Evolutionary conservation across 2,329 filamentous ascomycete genomes (phyloP), one percentile per base, ranked within the genome.

Genomic region (Chaetomium sp.): DNA sequence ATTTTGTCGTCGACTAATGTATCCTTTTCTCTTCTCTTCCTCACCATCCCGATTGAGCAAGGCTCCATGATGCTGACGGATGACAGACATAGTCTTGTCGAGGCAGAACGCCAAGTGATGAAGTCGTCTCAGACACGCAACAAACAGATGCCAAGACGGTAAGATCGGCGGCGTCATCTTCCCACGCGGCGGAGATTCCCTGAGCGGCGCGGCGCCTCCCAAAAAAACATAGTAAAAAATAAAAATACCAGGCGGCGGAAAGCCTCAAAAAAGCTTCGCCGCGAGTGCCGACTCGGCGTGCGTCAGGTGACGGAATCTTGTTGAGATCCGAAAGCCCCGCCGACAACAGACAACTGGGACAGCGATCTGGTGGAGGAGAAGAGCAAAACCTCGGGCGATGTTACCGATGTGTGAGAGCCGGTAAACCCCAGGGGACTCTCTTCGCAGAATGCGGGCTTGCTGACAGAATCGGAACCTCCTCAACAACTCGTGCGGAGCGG

Each of bases 281-380:
- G 10, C 52, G 54, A 61, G 47, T 59, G 59, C 60, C 56, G 60
- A 51, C 60, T 61, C 54, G 60, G 60, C 60, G 37, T 58, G 52
- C 54, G 52, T 46, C 14, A 47, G 33, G 14, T 32, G 41, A 35
- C 2, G 19, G 19, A 27, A n/a, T 42, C 40, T 14, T 40, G 12
- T 9, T 9, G 12, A 12, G 37, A 9, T 40, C 37, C 37, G 37
- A 40, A 9, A 27, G 37, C 43, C n/a, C 46, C n/a, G 40, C 10
- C 5, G 37, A 37, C 10, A 43, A 12, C 19, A 49, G 51, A n/a
- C 51, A 46, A 53, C 49, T 11, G 50, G 54, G 52, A 36, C 47
- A 35, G 38, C 41, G 47, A 50, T 42, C 11, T 27, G 11, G 52
- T 27, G 37, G 35, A 48, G 46, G 35, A 40, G 35, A 42, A 36